Conservation (phyloP, 169 alveolate species). For the Plasmodium billcollinsi region DNA sequence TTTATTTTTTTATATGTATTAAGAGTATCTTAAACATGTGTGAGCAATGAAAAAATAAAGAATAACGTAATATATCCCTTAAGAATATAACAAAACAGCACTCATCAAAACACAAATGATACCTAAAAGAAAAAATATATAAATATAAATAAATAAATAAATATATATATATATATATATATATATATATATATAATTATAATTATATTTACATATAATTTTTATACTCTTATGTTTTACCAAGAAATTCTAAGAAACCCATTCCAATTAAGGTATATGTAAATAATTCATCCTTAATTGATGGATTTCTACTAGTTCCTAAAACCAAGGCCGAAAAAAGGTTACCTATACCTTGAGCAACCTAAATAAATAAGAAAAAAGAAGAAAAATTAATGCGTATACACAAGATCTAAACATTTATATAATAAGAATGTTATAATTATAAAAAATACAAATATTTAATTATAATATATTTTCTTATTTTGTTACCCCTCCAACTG, state of each 20-base stretch:
- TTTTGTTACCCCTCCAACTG: conserved; percentile 85
- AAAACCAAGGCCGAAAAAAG: conserved; percentile 92
- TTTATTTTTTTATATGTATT: too few species aligned
- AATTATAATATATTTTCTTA: conserved; percentile 3
- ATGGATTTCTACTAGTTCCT: conserved; percentile 93
- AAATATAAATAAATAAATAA: conserved; percentile 7
- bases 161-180: too few species aligned
- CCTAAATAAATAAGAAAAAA: conserved; percentile 37
- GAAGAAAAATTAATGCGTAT: not conserved
- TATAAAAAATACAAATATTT: not conserved
- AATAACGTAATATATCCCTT: conserved; percentile 10
- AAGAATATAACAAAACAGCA: conserved; percentile 90
- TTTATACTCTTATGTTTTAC: conserved; percentile 24
- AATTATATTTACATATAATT: too few species aligned
- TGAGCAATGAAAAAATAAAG: too few species aligned
- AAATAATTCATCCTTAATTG: conserved; percentile 91
- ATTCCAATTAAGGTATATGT: conserved; percentile 93
- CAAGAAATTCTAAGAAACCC: conserved; percentile 93
- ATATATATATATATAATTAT: too few species aligned
- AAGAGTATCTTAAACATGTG: too few species aligned
- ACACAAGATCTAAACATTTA: not conserved
- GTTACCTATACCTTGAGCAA: conserved; percentile 94
- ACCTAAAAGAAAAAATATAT: conserved; percentile 23
- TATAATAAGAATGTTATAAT: too few species aligned
- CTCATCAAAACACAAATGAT: conserved; percentile 91